Base-by-base conservation (phyloP, 306 rosid genomes). In the Ceratonia siliqua region DNA sequence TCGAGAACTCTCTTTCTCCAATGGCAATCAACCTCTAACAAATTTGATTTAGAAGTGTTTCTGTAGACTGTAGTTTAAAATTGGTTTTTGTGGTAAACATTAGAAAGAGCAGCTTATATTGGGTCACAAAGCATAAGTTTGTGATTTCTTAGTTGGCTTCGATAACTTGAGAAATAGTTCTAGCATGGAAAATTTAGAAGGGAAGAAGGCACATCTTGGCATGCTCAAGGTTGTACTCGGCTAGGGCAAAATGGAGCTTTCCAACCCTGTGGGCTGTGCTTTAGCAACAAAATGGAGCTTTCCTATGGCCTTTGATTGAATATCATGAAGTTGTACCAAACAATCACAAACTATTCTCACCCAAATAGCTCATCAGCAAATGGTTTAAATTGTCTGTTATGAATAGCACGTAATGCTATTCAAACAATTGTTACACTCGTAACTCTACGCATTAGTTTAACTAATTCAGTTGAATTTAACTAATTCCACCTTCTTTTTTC, bases 121-220 rank as follows among this genome's bases (percentile, higher is more conserved):
- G 64, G 45, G n/a, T 68, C 11, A 36, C 13, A 6, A 36, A 21
- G 33, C 45, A 54, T 36, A 27, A 24, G 35, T 36, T 18, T 56
- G 14, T n/a, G 24, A 28, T 62, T 68, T 28, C 41, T 1, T 54
- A 30, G 32, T 61, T 49, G 15, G 27, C 2, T 68, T 79, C 5
- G 2, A 12, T 43, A 43, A 43, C 22, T 4, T 1, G 54, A 17
- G 22, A 15, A 48, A n/a, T 46, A 20, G 21, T 46, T 46, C 2
- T n/a, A 5, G 54, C 22, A 42, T 48, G 54, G 2, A 2, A 12
- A 14, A 48, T 21, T 0, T 15, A 20, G 13, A 64, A 54, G 53
- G 22, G 46, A 68, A 46, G n/a, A 77, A 78, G 66, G 72, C 48
- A 62, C 54, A 32, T 25, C 43, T 24, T 75, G 61, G 15, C 75